These are phyloP conservation scores for Cyclotella atomus DNA, from an alignment of 108 stramenopile species.

Conservation along the genomic window DNA sequence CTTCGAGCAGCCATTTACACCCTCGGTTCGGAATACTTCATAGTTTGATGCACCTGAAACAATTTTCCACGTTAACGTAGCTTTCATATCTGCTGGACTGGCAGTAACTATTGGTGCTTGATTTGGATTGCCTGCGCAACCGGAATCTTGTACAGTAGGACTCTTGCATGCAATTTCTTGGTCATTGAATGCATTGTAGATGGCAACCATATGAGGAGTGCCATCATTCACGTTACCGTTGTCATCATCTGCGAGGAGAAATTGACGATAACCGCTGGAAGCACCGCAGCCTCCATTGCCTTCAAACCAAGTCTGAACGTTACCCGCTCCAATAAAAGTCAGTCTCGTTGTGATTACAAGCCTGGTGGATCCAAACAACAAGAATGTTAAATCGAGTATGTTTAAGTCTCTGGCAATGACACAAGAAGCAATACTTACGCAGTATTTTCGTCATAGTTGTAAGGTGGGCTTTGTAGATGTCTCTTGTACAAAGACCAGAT, in stretches of 20 bases:
- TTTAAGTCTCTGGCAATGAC: neutral
- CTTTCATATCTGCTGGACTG: slow-evolving; percentile 11
- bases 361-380: no score
- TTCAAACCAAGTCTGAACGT: slow-evolving; percentile 22
- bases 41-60: slow-evolving; percentile 19
- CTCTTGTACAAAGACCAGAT: slow-evolving; percentile 32
- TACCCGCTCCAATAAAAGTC: slow-evolving; percentile 29
- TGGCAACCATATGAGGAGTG: slow-evolving; percentile 37
- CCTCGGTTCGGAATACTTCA: slow-evolving; percentile 32
- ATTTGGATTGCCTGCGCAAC: slow-evolving; percentile 13
- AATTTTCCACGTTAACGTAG: slow-evolving; percentile 15
- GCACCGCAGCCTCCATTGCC: slow-evolving; percentile 29
- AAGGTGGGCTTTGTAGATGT: neutral
- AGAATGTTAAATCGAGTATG: no score
- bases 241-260: slow-evolving; percentile 30
- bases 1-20: slow-evolving; percentile 12
- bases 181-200: slow-evolving; percentile 20
- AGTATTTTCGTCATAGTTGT: slow-evolving; percentile 33
- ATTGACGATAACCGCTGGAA: slow-evolving; percentile 27
- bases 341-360: slow-evolving; percentile 26
- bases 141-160: slow-evolving; percentile 8
- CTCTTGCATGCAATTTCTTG: slow-evolving; percentile 32
- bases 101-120: slow-evolving; percentile 1
- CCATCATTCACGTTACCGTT: slow-evolving; percentile 32
- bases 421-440: slow-evolving; percentile 10